Evolutionary conservation across 306 rosid species (phyloP).

Genomic region (Trifolium pratense): DNA sequence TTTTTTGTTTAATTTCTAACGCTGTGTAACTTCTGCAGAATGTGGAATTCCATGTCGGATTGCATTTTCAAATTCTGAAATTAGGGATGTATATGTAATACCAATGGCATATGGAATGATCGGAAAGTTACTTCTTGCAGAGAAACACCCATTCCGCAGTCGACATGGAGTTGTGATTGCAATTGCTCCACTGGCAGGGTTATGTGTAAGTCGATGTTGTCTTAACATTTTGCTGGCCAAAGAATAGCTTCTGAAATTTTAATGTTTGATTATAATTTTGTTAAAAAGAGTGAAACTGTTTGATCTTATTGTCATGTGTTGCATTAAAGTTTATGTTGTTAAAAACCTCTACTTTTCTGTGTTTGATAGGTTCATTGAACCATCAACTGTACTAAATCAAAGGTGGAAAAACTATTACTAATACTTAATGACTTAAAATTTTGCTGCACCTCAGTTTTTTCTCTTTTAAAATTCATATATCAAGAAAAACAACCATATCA

Average conservation of each 20-base stretch:
- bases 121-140: slow-evolving; percentile 75
- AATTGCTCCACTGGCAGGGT: slow-evolving; percentile 82
- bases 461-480: slow-evolving; percentile 18
- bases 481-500: slow-evolving; percentile 7
- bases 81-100: slow-evolving; percentile 70
- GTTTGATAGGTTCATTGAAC: slow-evolving; percentile 8
- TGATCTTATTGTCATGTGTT: slow-evolving; percentile 27
- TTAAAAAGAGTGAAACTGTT: background rate
- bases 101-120: slow-evolving; percentile 56
- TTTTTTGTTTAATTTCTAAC: slow-evolving; percentile 20
- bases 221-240: slow-evolving; percentile 27
- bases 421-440: slow-evolving; percentile 4
- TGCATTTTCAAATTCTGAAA: slow-evolving; percentile 80
- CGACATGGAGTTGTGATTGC: slow-evolving; percentile 84
- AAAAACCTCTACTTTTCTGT: background rate
- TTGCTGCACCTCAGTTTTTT: slow-evolving; percentile 20
- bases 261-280: slow-evolving; percentile 4
- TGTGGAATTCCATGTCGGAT: slow-evolving; percentile 76
- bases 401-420: background rate
- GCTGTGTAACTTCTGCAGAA: slow-evolving; percentile 49
- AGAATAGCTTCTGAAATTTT: slow-evolving; percentile 20
- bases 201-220: slow-evolving; percentile 59
- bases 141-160: slow-evolving; percentile 88
- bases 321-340: background rate
- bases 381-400: background rate